Base-by-base conservation (phyloP, 495 filamentous ascomycete species). In the Podospora sp. region DNA sequence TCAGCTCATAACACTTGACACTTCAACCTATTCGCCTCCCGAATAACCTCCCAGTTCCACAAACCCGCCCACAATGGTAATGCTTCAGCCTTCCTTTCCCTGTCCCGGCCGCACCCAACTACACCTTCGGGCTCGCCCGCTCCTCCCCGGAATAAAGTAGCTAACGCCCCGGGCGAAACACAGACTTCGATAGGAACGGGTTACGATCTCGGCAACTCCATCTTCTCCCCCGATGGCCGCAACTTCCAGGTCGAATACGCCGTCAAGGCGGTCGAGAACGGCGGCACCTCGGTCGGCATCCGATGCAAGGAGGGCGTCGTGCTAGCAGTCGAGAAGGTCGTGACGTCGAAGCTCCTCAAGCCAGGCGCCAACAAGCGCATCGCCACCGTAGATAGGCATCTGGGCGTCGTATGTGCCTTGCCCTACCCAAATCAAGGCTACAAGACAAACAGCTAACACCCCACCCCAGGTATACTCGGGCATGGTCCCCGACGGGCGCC, bases 221-320 rank as follows among this genome's bases (percentile, higher is more conserved):
- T 97, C 81, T 99, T 97, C 85, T 97, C 94, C 40, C 95, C 95
- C 65, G 95, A 99, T 83, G 95, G 95, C 78, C 90, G 95, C 70
- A 99, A 99, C 81, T 99, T 99, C 79, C 95, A 99, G 81, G 95
- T 98, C 77, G 95, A 99, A 85, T 99, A 99, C 81, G 95, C 95
- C 66, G 89, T 95, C 65, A 99, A 99, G 84, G 95, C 95, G 67
- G 95, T 99, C 60, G 95, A 99, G 83, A 98, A 97, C 75, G 95
- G 96, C 67, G 94, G 95, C 74, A 99, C 95, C 27, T 93, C 92
- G 60, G 88, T 99, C 82, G 95, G 95, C 71, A 96, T 99, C 79
- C 86, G 94, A 74, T 97, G 94, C 85, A 96, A 96, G 79, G 92
- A 98, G 80, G 95, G 95, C 69, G 92, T 99, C 51, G 92, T 99